Evolutionary conservation across 805 yeast species (phyloP).

Genomic region (Millerago galiae): DNA sequence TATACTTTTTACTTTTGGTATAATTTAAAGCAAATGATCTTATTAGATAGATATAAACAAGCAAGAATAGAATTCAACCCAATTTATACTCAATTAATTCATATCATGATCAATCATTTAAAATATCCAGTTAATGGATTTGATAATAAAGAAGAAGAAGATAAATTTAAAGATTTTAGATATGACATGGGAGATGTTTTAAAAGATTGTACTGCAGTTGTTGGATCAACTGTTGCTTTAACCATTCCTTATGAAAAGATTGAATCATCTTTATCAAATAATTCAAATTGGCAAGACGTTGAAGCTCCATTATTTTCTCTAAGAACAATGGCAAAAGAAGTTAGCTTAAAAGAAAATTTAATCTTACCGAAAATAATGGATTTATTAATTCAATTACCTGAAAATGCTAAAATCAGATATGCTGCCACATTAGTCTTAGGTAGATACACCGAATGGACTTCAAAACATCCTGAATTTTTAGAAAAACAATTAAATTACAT

Average conservation of each 20-base stretch:
- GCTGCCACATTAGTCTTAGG: slow-evolving; percentile 92
- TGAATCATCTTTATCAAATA: slow-evolving; percentile 30
- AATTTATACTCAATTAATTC: slow-evolving; percentile 51
- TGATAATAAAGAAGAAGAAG: slow-evolving; percentile 75
- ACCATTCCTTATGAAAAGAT: slow-evolving; percentile 62
- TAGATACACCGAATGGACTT: slow-evolving; percentile 95
- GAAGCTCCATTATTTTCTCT: slow-evolving; percentile 88
- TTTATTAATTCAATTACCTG: slow-evolving; percentile 63
- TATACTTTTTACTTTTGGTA: slow-evolving; percentile 94
- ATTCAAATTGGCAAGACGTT: slow-evolving; percentile 64
- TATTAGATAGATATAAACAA: slow-evolving; percentile 48
- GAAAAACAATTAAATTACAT: slow-evolving; percentile 83
- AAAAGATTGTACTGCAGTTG: slow-evolving; percentile 89
- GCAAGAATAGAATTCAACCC: slow-evolving; percentile 47
- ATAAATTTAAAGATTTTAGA: slow-evolving; percentile 87
- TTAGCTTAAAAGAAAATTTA: slow-evolving; percentile 55
- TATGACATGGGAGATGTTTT: slow-evolving; percentile 98
- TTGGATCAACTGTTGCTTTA: slow-evolving; percentile 70
- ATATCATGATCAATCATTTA: slow-evolving; percentile 59
- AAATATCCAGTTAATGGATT: slow-evolving; percentile 66
- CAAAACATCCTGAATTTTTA: slow-evolving; percentile 74
- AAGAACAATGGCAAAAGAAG: slow-evolving; percentile 93
- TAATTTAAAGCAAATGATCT: slow-evolving; percentile 60
- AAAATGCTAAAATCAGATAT: slow-evolving; percentile 79
- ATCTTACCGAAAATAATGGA: slow-evolving; percentile 76